These are phyloP conservation scores for Talaromyces islandicus DNA, from an alignment of 2,329 filamentous ascomycete genomes.

Conservation along the genomic window DNA sequence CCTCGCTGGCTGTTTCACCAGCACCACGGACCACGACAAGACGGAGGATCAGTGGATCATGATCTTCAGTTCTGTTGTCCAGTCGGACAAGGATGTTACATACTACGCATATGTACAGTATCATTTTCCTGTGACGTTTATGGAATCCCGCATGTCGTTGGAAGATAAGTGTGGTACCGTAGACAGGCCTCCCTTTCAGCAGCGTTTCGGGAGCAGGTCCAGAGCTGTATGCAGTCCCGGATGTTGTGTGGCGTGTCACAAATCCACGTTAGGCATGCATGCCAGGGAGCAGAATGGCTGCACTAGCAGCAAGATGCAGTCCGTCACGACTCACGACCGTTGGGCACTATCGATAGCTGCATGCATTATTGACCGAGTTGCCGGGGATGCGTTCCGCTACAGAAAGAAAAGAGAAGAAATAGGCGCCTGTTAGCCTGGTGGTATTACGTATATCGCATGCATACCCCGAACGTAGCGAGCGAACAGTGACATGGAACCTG, in stretches of 20 bases:
- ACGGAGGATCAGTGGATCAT: neutral
- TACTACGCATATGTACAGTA: neutral
- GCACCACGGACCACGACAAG: neutral
- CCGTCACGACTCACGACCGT: neutral
- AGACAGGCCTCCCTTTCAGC: neutral
- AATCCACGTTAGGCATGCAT: slow-evolving; percentile 4
- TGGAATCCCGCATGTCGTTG: neutral
- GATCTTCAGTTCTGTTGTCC: neutral
- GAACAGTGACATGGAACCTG: slow-evolving; percentile 7
- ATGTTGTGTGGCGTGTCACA: slow-evolving; percentile 1
- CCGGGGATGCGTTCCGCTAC: neutral
- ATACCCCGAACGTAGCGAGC: neutral
- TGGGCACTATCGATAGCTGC: neutral
- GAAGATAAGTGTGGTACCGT: neutral
- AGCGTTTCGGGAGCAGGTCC: neutral
- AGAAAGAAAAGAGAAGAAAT: neutral
- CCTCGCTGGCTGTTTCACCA: slow-evolving; percentile 7
- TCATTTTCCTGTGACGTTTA: neutral
- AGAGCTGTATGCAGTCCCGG: neutral
- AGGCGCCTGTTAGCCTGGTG: too few relatives aligned
- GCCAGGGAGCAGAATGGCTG: neutral
- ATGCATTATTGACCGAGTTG: neutral
- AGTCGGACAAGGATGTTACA: too few relatives aligned
- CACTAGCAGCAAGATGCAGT: neutral
- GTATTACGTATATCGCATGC: neutral